A percentile compares a stretch with the other conserved stretches of the same genome.
phyloP scores from a whole-genome alignment of 2,329 filamentous ascomycete species.

The Aspergillus hortae region DNA sequence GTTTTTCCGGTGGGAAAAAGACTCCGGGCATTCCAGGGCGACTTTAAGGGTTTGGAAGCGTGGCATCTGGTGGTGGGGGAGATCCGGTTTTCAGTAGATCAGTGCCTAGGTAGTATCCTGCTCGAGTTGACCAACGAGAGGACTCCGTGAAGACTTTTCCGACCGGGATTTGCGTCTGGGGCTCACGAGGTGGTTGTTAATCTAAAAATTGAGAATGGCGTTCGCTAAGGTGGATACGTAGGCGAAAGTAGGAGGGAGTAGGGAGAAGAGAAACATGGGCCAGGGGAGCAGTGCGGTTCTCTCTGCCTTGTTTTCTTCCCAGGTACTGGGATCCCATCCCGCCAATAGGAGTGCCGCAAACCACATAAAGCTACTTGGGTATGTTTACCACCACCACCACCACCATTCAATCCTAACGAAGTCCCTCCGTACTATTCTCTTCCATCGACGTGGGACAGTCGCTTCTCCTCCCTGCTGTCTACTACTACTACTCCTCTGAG shows the following conservation, averaged over 20 bases:
- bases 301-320: slow-evolving; percentile 1
- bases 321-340: slow-evolving; percentile 14
- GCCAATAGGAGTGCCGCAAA: slow-evolving; percentile 9
- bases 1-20: too few species aligned
- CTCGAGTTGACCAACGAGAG: too few species aligned
- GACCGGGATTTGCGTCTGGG: too few species aligned
- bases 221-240: not conserved
- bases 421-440: not conserved
- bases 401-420: not conserved
- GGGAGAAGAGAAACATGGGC: too few species aligned
- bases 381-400: not conserved
- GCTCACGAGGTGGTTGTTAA: too few species aligned
- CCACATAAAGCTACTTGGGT: not conserved
- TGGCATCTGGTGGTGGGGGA: too few species aligned
- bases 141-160: too few species aligned
- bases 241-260: not conserved
- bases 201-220: not conserved
- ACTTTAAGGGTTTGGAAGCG: too few species aligned
- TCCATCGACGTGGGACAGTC: not conserved
- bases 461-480: not conserved
- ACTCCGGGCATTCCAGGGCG: too few species aligned
- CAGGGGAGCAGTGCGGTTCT: not conserved
- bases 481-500: too few species aligned
- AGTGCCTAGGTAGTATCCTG: too few species aligned
- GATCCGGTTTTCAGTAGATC: too few species aligned